Evolutionary conservation across 768 basidiomycete species (phyloP).

Genomic region (Trametes cubensis): DNA sequence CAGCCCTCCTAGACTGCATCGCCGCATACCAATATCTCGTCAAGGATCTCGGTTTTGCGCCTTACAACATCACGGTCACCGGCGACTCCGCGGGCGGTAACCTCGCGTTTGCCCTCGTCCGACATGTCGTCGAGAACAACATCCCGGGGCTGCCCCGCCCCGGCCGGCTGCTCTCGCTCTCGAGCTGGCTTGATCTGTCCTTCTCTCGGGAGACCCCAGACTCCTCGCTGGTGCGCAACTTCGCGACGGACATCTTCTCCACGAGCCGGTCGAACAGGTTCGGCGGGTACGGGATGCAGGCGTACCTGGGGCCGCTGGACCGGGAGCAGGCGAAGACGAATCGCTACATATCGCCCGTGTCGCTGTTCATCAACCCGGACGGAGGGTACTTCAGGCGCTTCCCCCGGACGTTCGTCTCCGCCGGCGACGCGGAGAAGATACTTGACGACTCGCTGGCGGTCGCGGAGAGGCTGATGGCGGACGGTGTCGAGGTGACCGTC

Average conservation of each 20-base stretch:
- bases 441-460: constrained; percentile 16
- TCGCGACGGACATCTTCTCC: constrained; percentile 5
- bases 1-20: constrained; percentile 54
- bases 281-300: constrained; percentile 9
- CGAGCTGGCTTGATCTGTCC: constrained; percentile 33
- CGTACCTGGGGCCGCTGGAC: constrained; percentile 15
- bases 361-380: constrained; percentile 8
- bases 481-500: constrained; percentile 27
- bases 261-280: neutral
- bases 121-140: constrained; percentile 37
- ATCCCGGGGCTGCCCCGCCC: constrained; percentile 27
- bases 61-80: constrained; percentile 46
- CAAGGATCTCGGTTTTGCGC: constrained; percentile 42
- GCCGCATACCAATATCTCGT: constrained; percentile 56
- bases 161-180: constrained; percentile 39
- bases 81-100: constrained; percentile 64
- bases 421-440: constrained; percentile 35
- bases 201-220: constrained; percentile 13
- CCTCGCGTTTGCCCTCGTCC: constrained; percentile 45
- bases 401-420: constrained; percentile 38
- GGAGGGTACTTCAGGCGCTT: constrained; percentile 33
- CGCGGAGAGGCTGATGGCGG: constrained; percentile 13
- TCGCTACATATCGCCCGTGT: constrained; percentile 24
- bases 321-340: constrained; percentile 13
- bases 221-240: constrained; percentile 6